phyloP scores from a whole-genome alignment of 495 filamentous ascomycete species.

The Trichoderma asperelloides region DNA sequence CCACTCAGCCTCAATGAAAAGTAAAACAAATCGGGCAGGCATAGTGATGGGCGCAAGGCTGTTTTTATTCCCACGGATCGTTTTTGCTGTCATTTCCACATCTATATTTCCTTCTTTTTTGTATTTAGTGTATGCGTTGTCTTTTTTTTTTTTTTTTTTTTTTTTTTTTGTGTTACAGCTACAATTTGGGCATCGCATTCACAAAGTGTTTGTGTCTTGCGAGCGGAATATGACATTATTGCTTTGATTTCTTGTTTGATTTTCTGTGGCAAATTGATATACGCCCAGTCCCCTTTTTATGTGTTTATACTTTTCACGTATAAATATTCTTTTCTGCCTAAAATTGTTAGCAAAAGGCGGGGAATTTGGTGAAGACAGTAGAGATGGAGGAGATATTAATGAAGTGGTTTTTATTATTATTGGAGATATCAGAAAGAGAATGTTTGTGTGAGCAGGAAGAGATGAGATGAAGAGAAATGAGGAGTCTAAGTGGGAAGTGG shows the following conservation, averaged over 20 bases:
- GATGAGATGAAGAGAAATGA: too few relatives aligned
- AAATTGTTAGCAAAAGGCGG: too few relatives aligned
- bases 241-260: background rate
- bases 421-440: too few relatives aligned
- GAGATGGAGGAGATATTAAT: too few relatives aligned
- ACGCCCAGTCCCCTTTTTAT: too few relatives aligned
- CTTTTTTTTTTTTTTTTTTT: background rate
- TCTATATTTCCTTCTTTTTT: background rate
- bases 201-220: slow-evolving; percentile 5
- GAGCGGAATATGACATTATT: background rate
- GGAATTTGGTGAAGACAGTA: too few relatives aligned
- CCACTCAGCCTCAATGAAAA: background rate
- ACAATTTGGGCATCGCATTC: background rate
- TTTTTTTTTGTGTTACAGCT: background rate
- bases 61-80: slow-evolving; percentile 1
- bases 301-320: too few relatives aligned
- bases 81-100: background rate
- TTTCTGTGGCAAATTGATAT: background rate
- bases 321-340: too few relatives aligned
- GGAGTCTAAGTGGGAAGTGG: too few relatives aligned
- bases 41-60: slow-evolving; percentile 4
- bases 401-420: too few relatives aligned
- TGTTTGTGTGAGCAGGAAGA: too few relatives aligned
- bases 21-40: background rate
- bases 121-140: background rate